Base-by-base conservation (phyloP, 129 eudicot species). In the Chrysanthemum makinoi region DNA sequence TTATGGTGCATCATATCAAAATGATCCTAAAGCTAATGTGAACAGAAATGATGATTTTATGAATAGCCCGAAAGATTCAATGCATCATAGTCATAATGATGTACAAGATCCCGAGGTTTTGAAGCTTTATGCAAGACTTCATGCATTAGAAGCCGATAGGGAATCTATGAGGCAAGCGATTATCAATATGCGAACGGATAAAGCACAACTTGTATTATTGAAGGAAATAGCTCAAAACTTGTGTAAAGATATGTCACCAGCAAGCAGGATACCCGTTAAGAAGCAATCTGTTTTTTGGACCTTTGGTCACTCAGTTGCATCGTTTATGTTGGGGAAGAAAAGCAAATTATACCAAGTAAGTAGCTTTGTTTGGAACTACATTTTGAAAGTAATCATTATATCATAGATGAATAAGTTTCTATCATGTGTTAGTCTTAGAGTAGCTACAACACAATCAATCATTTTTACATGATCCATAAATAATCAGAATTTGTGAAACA, bases 61-160 rank as follows among this genome's bases (percentile, higher is more conserved):
- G 62, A 66, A 76, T 11, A 80, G 79, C 43, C 82, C 84, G 10
- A 77, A 79, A 65, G 92, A 79, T 39, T 86, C 96, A 3, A 11
- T 79, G 65, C 63, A 65, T 69, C 69, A 51, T 26, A 35, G 67
- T 62, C 62, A 46, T 26, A 47, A 72, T 16, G 87, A 86, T 63
- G 28, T 70, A 5, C 67, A 77, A 28, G 97, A 91, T 73, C 80
- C 85, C 0, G 98, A 86, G 62, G 74, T 89, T 24, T 81, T 79
- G 79, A 91, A 91, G 74, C 82, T 91, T 28, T 91, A 86, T 75
- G 76, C 81, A 62, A 79, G 96, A 70, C 91, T 91, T 77, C 98
- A 91, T 64, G 96, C 94, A 2, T 92, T 91, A 63, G 98, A 91
- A 77, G 98, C 98, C 20, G 98, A 91, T 70, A 83, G 94, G 56